Conservation (phyloP, 2,329 filamentous ascomycete species). For the Cladosporium sp. region DNA sequence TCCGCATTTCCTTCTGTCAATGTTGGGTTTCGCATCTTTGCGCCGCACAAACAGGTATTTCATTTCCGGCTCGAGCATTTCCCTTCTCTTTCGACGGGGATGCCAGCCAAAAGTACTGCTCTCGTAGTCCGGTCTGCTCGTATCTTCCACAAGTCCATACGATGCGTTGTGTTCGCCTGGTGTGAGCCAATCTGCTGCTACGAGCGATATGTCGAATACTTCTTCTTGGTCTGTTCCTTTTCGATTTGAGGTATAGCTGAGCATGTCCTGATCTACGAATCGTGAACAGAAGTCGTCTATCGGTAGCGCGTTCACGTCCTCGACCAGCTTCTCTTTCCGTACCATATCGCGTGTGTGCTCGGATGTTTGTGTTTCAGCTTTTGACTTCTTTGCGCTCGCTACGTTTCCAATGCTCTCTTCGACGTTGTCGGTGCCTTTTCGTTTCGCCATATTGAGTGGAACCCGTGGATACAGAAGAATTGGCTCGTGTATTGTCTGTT, state of each 20-base stretch:
- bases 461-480: neutral
- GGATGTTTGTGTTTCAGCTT: neutral
- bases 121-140: slow-evolving; percentile 61
- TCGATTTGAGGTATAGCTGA: slow-evolving; percentile 8
- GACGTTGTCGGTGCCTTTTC: no score
- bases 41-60: slow-evolving; percentile 60
- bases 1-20: neutral
- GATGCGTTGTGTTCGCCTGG: slow-evolving; percentile 43
- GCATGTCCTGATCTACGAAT: slow-evolving; percentile 10
- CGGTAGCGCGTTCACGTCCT: slow-evolving; percentile 16
- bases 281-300: slow-evolving; percentile 12
- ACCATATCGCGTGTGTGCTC: neutral
- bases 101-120: slow-evolving; percentile 61
- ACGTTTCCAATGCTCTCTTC: neutral
- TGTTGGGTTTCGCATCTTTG: neutral
- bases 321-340: slow-evolving; percentile 14
- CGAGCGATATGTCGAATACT: slow-evolving; percentile 13
- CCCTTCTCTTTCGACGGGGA: slow-evolving; percentile 53
- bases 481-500: neutral
- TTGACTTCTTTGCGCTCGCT: slow-evolving; percentile 1
- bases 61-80: slow-evolving; percentile 65
- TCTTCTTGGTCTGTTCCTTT: slow-evolving; percentile 2
- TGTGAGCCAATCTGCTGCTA: slow-evolving; percentile 13
- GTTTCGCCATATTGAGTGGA: neutral
- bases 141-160: slow-evolving; percentile 55